Evolutionary conservation across 768 basidiomycete genomes (phyloP).

Genomic region (Boletus insuetus): DNA sequence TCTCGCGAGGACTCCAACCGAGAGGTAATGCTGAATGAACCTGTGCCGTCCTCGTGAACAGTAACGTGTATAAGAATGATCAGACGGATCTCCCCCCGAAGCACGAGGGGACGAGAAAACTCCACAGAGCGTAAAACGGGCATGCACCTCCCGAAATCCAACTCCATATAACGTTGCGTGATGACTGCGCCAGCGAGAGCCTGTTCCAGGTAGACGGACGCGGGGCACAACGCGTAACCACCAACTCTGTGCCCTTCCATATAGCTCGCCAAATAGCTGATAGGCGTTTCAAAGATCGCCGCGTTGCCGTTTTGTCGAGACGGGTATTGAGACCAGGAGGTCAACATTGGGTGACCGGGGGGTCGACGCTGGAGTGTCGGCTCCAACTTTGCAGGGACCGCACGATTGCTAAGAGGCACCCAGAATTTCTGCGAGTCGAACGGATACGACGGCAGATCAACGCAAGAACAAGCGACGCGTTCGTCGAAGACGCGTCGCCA

Average conservation of each 20-base stretch:
- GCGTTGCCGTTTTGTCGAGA: conserved; percentile 30
- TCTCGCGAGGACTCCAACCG: conserved; percentile 28
- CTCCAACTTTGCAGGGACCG: background rate
- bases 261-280: conserved; percentile 39
- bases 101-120: conserved; percentile 57
- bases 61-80: conserved; percentile 40
- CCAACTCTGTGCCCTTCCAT: conserved; percentile 61
- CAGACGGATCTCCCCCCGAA: conserved; percentile 31
- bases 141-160: conserved; percentile 32
- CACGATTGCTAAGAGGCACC: conserved; percentile 44
- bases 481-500: conserved; percentile 59
- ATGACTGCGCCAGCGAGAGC: conserved; percentile 45
- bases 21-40: conserved; percentile 49
- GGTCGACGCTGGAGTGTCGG: conserved; percentile 1
- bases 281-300: conserved; percentile 55
- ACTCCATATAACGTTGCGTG: conserved; percentile 30
- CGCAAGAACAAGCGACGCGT: conserved; percentile 38
- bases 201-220: conserved; percentile 62
- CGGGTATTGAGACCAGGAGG: conserved; percentile 44
- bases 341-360: conserved; percentile 36
- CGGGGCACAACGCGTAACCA: conserved; percentile 57
- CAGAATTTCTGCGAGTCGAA: conserved; percentile 57
- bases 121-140: conserved; percentile 42
- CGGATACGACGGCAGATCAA: conserved; percentile 64
- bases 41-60: conserved; percentile 34